These are phyloP conservation scores for Komagataella populi DNA, from an alignment of 805 yeast species.

Conservation along the genomic window DNA sequence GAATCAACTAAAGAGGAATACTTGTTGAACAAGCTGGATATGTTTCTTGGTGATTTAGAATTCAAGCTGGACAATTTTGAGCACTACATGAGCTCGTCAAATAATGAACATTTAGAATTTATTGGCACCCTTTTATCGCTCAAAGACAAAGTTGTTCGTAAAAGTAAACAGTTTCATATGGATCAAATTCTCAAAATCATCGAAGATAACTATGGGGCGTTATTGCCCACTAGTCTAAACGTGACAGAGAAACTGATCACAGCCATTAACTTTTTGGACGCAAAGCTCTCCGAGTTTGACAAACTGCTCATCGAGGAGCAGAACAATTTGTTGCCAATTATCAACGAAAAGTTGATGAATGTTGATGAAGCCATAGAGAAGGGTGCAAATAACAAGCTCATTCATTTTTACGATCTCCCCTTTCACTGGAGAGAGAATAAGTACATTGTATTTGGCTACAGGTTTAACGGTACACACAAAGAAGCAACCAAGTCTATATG, in stretches of 20 bases:
- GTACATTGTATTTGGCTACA: conserved; percentile 70
- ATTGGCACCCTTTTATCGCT: conserved; percentile 1
- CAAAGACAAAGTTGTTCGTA: conserved; percentile 11
- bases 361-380: conserved; percentile 29
- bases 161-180: conserved; percentile 3
- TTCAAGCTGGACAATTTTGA: conserved; percentile 14
- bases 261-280: conserved; percentile 24
- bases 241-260: conserved; percentile 19
- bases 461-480: conserved; percentile 56
- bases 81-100: conserved; percentile 8
- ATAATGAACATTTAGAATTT: background rate
- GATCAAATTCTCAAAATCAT: conserved; percentile 8
- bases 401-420: conserved; percentile 82
- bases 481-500: conserved; percentile 50
- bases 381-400: conserved; percentile 27
- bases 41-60: background rate
- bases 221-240: conserved; percentile 3
- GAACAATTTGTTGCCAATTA: conserved; percentile 12
- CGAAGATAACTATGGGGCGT: conserved; percentile 15
- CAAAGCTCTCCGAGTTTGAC: conserved; percentile 25
- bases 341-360: conserved; percentile 26
- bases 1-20: conserved; percentile 11
- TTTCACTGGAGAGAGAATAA: conserved; percentile 89
- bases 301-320: conserved; percentile 15
- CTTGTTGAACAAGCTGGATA: conserved; percentile 14